Percentiles rank a stretch among this genome's conserved stretches.
Evolutionary conservation across 192 early-diverging fungal genomes (phyloP).

Genomic region (Podila verticillata): DNA sequence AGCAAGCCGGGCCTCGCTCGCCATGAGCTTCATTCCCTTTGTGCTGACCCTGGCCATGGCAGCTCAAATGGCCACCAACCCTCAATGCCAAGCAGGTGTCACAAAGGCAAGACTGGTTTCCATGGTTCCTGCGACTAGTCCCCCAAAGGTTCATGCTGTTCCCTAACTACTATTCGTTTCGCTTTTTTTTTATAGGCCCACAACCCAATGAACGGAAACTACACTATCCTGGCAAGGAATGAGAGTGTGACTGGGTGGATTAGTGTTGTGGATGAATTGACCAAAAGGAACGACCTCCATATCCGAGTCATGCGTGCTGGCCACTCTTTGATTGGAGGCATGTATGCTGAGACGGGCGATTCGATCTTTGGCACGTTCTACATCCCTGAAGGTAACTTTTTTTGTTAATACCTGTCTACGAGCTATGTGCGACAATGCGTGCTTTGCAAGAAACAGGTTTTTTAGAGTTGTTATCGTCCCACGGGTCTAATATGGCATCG

Average conservation of each 20-base stretch:
- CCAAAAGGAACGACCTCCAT: constrained; percentile 58
- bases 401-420: not conserved
- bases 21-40: constrained; percentile 50
- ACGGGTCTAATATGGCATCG: no score
- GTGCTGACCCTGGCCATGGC: constrained; percentile 41
- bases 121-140: not conserved
- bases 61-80: constrained; percentile 57
- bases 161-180: not conserved
- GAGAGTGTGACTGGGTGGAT: constrained; percentile 90
- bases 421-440: no score
- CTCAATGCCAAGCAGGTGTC: constrained; percentile 61
- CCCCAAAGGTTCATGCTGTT: not conserved
- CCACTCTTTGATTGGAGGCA: constrained; percentile 90
- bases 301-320: constrained; percentile 85
- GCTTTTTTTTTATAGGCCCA: constrained; percentile 13
- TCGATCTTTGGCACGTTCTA: constrained; percentile 88
- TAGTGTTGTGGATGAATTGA: constrained; percentile 67
- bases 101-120: constrained; percentile 37
- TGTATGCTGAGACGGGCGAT: constrained; percentile 70
- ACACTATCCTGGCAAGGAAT: constrained; percentile 68
- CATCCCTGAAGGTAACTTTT: constrained; percentile 74
- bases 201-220: constrained; percentile 29
- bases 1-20: constrained; percentile 17
- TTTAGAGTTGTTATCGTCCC: not conserved
- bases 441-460: no score